Percentiles rank a stretch among this genome's conserved stretches.
These are phyloP conservation scores for Abrus pulchellus DNA, from an alignment of 306 rosid species.

Conservation along the genomic window DNA sequence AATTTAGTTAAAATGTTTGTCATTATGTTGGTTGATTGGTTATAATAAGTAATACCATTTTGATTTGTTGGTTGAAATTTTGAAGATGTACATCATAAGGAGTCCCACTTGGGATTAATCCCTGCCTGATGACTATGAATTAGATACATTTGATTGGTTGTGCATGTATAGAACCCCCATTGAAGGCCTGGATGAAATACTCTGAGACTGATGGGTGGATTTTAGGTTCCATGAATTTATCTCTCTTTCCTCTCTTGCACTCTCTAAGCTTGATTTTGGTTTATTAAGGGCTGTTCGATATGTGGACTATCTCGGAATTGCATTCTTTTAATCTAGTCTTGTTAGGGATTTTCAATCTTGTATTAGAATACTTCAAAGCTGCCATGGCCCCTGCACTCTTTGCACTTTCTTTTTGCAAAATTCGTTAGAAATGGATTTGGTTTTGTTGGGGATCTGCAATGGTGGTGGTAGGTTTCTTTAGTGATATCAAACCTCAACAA, in stretches of 20 bases:
- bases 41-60: neutral
- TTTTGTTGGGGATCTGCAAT: neutral
- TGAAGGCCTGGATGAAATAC: conserved; percentile 8
- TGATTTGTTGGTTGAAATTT: neutral
- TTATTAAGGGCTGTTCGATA: neutral
- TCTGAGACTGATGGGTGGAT: neutral
- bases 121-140: neutral
- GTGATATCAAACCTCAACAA: neutral
- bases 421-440: neutral
- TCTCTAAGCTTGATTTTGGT: conserved; percentile 4
- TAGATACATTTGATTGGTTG: neutral
- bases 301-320: neutral
- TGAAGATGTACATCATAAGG: conserved; percentile 8
- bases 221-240: neutral
- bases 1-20: neutral
- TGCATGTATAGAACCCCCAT: neutral
- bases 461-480: conserved; percentile 32
- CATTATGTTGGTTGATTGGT: neutral
- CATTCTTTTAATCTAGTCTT: neutral
- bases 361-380: conserved; percentile 6
- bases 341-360: neutral
- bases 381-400: neutral
- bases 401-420: neutral
- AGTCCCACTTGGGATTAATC: neutral
- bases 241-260: neutral